phyloP scores from a whole-genome alignment of 805 yeast genomes.

The Ogataea salicorniae region DNA sequence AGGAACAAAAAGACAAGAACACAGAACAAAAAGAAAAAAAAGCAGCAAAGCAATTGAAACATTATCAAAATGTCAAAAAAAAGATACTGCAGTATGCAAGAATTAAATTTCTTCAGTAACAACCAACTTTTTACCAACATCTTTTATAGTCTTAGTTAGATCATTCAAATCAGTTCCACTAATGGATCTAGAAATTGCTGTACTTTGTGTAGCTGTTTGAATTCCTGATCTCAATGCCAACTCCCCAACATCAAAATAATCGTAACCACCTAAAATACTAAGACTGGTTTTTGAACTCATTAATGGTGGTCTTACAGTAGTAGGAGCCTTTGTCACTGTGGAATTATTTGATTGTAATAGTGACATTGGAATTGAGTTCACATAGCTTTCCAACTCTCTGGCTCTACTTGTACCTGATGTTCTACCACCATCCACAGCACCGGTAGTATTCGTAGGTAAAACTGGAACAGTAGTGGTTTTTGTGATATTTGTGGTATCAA shows the following conservation, averaged over 20 bases:
- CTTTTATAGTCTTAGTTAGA: conserved; percentile 1
- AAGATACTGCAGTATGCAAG: neutral
- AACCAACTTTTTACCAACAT: conserved; percentile 23
- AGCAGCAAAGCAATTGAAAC: neutral
- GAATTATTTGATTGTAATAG: conserved; percentile 27
- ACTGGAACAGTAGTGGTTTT: conserved; percentile 1
- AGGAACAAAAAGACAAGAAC: too few relatives aligned
- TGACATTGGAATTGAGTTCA: conserved; percentile 30
- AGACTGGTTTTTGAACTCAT: conserved; percentile 15
- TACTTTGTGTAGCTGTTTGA: conserved; percentile 24
- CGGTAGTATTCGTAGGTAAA: neutral
- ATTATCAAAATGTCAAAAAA: conserved; percentile 1
- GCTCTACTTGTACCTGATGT: conserved; percentile 15
- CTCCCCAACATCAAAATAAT: conserved; percentile 55
- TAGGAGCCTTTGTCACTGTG: neutral
- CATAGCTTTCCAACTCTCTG: conserved; percentile 22
- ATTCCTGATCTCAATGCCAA: conserved; percentile 41
- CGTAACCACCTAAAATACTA: conserved; percentile 51
- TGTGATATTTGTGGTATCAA: conserved; percentile 3
- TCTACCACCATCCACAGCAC: conserved; percentile 2
- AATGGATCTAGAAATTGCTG: conserved; percentile 23
- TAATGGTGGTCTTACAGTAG: conserved; percentile 1
- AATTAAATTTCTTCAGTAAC: conserved; percentile 20
- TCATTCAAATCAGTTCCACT: conserved; percentile 18
- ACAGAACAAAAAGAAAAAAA: neutral